These are phyloP conservation scores for Orobanche coerulescens DNA, from an alignment of 257 asterid species.

Conservation along the genomic window DNA sequence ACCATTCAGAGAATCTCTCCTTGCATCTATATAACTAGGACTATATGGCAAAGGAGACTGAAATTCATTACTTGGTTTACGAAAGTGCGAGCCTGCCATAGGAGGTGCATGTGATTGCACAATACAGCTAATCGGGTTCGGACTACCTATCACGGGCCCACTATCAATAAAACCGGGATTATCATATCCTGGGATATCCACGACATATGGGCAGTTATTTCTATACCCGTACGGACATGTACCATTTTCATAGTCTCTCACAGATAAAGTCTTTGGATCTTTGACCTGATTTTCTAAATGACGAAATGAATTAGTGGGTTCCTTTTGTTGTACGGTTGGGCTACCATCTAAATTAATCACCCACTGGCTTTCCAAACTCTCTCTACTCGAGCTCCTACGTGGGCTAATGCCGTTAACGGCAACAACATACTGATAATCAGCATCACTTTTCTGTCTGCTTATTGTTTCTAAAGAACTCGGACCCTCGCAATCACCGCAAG, in stretches of 20 bases:
- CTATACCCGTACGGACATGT: conserved; percentile 24
- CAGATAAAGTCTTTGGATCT: conserved; percentile 25
- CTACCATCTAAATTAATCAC: conserved; percentile 29
- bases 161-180: conserved; percentile 27
- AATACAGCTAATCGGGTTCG: background rate
- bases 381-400: conserved; percentile 60
- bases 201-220: conserved; percentile 15
- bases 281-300: conserved; percentile 32
- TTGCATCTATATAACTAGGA: conserved; percentile 25
- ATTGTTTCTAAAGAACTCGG: conserved; percentile 43
- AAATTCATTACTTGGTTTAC: conserved; percentile 25
- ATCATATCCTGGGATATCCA: conserved; percentile 27
- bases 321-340: conserved; percentile 40
- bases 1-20: conserved; percentile 21
- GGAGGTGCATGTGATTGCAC: conserved; percentile 22
- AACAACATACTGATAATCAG: conserved; percentile 53
- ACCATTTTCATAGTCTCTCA: conserved; percentile 29
- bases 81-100: conserved; percentile 24
- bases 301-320: conserved; percentile 34
- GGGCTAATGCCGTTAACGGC: conserved; percentile 60
- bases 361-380: conserved; percentile 43
- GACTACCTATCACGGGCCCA: conserved; percentile 22
- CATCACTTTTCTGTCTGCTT: conserved; percentile 36
- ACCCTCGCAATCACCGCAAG: conserved; percentile 48
- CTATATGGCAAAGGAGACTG: conserved; percentile 29